Base-by-base conservation (phyloP, 306 rosid species). In the Alnus rubra region DNA sequence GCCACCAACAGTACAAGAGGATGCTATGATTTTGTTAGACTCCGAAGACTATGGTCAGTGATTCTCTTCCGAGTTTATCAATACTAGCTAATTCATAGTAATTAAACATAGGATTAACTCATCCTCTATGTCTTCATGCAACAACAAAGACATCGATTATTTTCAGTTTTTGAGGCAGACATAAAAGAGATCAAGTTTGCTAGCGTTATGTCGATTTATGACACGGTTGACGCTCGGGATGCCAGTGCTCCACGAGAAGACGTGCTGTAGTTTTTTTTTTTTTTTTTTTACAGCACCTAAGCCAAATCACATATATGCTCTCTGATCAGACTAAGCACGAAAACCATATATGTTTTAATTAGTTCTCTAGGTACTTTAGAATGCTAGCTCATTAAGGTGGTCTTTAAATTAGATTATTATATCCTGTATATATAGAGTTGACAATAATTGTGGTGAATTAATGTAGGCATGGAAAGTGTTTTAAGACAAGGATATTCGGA, bases 401-500 rank as follows among this genome's bases (percentile, higher is more conserved):
- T 8, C 4, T 35, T 64, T 35, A 37, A 9, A 23, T 19, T 49
- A 50, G 35, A 45, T 52, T 33, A 39, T 5, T 50, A 18, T 73
- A 51, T 23, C 44, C 47, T 42, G 42, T 18, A 33, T 33, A 33
- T 23, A 64, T 53, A 51, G 39, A 59, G 28, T 18, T 68, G 37
- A 55, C 48, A 12, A 73, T 19, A 59, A 35, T 69, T 74, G 39
- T 80, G 80, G 59, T 82, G 71, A 52, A 23, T 23, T 23, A 23
- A 72, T 78, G 48, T 63, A 92, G 97, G 92, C 74, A 89, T 47
- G 94, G 94, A 23, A 89, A 79, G 74, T 92, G 91, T 91, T 92
- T 92, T 88, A 92, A 82, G 90, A 88, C 97, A 33, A 85, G 92
- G 88, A 52, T 92, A 59, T 92, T 89, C 35, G 92, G 97, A 18